phyloP scores from a whole-genome alignment of 1,139 yeast species.

The Debaryomyces psychrophilus region DNA sequence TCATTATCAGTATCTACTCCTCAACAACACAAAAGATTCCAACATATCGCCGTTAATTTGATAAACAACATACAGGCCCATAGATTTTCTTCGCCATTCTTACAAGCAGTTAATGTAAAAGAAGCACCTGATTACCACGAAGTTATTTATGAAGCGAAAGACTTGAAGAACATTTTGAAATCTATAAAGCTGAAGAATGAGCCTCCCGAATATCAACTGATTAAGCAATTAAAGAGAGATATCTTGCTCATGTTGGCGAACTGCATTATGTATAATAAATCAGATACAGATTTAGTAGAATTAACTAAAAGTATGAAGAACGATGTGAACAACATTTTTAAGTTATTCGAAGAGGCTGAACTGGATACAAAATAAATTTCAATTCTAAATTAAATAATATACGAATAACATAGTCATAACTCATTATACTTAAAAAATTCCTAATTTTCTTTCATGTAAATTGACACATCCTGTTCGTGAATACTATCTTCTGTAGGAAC shows the following conservation, averaged over 20 bases:
- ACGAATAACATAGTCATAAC: not conserved
- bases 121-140: constrained; percentile 73
- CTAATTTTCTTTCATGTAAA: not conserved
- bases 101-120: constrained; percentile 65
- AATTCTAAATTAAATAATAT: not conserved
- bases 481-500: not conserved
- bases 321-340: constrained; percentile 54
- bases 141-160: constrained; percentile 65
- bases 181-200: constrained; percentile 51
- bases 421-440: too few relatives aligned
- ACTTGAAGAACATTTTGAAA: constrained; percentile 62
- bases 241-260: constrained; percentile 80
- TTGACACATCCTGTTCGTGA: not conserved
- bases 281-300: constrained; percentile 61
- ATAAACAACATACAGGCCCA: constrained; percentile 69
- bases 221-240: constrained; percentile 67
- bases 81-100: constrained; percentile 73
- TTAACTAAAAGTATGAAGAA: constrained; percentile 71
- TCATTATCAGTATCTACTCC: constrained; percentile 33
- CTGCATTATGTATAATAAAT: constrained; percentile 78
- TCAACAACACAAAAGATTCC: constrained; percentile 51
- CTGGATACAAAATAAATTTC: constrained; percentile 14
- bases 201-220: constrained; percentile 51
- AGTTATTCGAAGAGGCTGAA: constrained; percentile 52
- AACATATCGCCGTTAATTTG: constrained; percentile 58